phyloP scores from a whole-genome alignment of 257 asterid species.

The Solanum bulbocastanum region DNA sequence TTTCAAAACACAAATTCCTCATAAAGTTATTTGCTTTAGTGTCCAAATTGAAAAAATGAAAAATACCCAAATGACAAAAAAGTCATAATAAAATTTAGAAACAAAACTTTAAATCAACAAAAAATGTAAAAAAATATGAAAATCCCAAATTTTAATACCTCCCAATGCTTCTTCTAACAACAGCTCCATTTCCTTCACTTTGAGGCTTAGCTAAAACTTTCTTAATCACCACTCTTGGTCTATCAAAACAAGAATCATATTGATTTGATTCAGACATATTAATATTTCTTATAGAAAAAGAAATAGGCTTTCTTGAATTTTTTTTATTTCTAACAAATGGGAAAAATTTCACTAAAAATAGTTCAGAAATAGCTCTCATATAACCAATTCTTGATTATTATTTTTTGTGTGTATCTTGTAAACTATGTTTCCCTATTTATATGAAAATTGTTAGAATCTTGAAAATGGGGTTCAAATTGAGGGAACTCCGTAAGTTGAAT shows the following conservation, averaged over 20 bases:
- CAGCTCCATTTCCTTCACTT: constrained; percentile 75
- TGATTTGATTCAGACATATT: constrained; percentile 47
- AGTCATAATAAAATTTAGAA: background rate
- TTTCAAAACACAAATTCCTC: background rate
- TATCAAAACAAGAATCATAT: constrained; percentile 23
- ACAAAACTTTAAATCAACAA: background rate
- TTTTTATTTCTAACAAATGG: background rate
- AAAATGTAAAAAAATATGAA: background rate
- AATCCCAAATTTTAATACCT: constrained; percentile 23
- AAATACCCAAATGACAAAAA: background rate
- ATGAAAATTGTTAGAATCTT: background rate
- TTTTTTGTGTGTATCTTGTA: background rate
- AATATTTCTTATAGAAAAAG: constrained; percentile 4
- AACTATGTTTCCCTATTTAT: background rate
- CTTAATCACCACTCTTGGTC: constrained; percentile 63
- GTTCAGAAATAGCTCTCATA: constrained; percentile 28
- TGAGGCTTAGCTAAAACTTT: constrained; percentile 59
- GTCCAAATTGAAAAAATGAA: background rate
- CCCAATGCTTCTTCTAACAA: constrained; percentile 86
- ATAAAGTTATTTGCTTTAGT: background rate
- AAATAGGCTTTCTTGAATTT: background rate
- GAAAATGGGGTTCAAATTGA: background rate
- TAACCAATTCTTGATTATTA: background rate
- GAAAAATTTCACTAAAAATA: constrained; percentile 8
- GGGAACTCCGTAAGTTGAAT: background rate